phyloP scores from a whole-genome alignment of 2,329 filamentous ascomycete species.

The Penicillium sp. region DNA sequence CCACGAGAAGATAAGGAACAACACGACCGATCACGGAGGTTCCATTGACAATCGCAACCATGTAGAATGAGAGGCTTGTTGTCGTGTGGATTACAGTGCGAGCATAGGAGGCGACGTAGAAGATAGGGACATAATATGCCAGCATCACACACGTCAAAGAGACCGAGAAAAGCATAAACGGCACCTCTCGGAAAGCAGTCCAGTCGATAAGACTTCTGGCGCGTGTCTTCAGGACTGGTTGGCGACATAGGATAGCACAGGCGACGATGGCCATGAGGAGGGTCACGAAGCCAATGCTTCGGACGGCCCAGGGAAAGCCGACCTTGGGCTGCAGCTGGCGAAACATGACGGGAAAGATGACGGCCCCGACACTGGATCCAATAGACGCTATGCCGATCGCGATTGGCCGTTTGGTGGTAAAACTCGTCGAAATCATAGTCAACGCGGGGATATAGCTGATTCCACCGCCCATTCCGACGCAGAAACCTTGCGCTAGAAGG shows the following conservation, averaged over 20 bases:
- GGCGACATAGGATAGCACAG: slow-evolving; percentile 44
- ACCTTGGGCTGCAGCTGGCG: slow-evolving; percentile 58
- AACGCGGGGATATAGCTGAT: slow-evolving; percentile 39
- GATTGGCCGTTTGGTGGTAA: slow-evolving; percentile 54
- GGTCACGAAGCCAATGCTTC: slow-evolving; percentile 60
- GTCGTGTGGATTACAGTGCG: slow-evolving; percentile 51
- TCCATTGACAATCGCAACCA: slow-evolving; percentile 58
- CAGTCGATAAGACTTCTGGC: slow-evolving; percentile 47
- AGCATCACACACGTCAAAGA: slow-evolving; percentile 52
- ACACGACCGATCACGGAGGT: slow-evolving; percentile 56
- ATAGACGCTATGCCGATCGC: slow-evolving; percentile 61
- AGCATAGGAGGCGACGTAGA: slow-evolving; percentile 50
- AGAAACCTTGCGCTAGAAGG: slow-evolving; percentile 51
- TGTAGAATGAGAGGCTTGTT: slow-evolving; percentile 51
- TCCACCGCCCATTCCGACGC: slow-evolving; percentile 37
- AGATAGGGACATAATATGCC: slow-evolving; percentile 53
- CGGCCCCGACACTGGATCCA: slow-evolving; percentile 62
- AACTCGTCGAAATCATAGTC: slow-evolving; percentile 36
- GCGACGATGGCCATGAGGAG: slow-evolving; percentile 45
- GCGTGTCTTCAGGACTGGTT: slow-evolving; percentile 42
- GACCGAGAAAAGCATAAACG: slow-evolving; percentile 48
- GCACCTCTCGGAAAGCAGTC: slow-evolving; percentile 45
- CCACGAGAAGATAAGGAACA: slow-evolving; percentile 50
- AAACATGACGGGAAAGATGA: slow-evolving; percentile 62
- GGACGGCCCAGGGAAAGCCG: slow-evolving; percentile 64